Evolutionary conservation across 306 rosid genomes (phyloP).

Genomic region (Cyclanthera cordifolia): DNA sequence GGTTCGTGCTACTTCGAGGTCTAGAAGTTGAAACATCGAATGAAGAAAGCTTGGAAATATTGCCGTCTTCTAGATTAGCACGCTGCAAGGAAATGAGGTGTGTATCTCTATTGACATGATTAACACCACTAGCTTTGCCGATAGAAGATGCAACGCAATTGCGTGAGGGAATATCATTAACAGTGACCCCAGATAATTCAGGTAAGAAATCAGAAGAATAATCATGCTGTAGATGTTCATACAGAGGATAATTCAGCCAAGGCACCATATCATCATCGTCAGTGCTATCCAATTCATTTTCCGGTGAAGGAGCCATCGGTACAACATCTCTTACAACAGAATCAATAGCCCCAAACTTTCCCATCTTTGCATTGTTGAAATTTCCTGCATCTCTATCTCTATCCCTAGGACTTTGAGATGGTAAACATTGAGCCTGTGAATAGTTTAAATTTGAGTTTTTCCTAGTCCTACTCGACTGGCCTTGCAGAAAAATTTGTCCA

Average conservation of each 20-base stretch:
- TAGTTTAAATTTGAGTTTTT: slow-evolving; percentile 41
- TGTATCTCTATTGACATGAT: slow-evolving; percentile 39
- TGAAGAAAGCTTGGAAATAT: slow-evolving; percentile 38
- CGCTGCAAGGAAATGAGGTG: slow-evolving; percentile 25
- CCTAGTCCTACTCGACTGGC: slow-evolving; percentile 58
- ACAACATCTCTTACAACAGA: slow-evolving; percentile 48
- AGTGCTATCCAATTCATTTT: slow-evolving; percentile 44
- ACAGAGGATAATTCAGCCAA: slow-evolving; percentile 76
- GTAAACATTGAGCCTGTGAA: slow-evolving; percentile 50
- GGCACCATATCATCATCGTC: slow-evolving; percentile 66
- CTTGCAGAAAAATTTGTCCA: slow-evolving; percentile 71
- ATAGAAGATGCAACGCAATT: slow-evolving; percentile 28
- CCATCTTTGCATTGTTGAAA: slow-evolving; percentile 33
- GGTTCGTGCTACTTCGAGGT: slow-evolving; percentile 29
- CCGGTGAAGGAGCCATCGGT: slow-evolving; percentile 50
- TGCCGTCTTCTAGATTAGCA: slow-evolving; percentile 35
- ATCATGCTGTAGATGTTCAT: slow-evolving; percentile 50
- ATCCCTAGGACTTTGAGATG: slow-evolving; percentile 39
- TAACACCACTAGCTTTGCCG: slow-evolving; percentile 34
- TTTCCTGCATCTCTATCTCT: slow-evolving; percentile 52
- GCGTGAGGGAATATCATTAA: slow-evolving; percentile 26
- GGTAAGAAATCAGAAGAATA: slow-evolving; percentile 60
- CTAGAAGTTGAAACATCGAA: slow-evolving; percentile 29
- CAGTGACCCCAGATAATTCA: slow-evolving; percentile 48
- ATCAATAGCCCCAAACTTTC: slow-evolving; percentile 42